phyloP scores from a whole-genome alignment of 345 rosid genomes.

The Eucalyptus polyanthemos region DNA sequence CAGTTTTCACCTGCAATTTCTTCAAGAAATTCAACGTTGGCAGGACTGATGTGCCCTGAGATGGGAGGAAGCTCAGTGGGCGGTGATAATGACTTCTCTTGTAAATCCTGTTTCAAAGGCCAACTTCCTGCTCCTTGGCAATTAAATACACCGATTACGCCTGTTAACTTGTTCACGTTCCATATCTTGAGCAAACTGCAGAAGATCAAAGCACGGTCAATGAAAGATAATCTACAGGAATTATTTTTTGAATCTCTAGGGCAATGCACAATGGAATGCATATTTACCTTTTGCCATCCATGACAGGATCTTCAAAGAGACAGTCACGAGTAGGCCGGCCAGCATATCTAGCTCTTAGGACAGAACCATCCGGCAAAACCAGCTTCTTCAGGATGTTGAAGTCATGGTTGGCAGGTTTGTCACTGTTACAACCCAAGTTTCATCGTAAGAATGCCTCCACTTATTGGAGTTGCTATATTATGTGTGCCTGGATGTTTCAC shows the following conservation, averaged over 20 bases:
- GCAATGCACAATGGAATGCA: neutral
- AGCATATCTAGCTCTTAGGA: slow-evolving; percentile 46
- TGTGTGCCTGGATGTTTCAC: neutral
- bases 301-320: slow-evolving; percentile 46
- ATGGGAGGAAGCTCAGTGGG: neutral
- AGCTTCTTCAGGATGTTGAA: slow-evolving; percentile 40
- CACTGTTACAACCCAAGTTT: slow-evolving; percentile 12
- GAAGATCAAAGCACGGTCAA: neutral
- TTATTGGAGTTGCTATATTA: slow-evolving; percentile 11
- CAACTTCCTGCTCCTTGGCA: slow-evolving; percentile 66
- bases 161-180: slow-evolving; percentile 54
- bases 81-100: neutral
- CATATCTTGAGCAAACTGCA: slow-evolving; percentile 56
- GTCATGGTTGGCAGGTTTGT: slow-evolving; percentile 39
- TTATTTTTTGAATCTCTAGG: neutral
- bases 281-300: slow-evolving; percentile 49
- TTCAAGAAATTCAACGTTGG: slow-evolving; percentile 37
- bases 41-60: slow-evolving; percentile 23
- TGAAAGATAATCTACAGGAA: neutral
- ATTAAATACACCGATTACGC: slow-evolving; percentile 50
- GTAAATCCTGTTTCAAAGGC: slow-evolving; percentile 24
- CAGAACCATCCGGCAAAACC: slow-evolving; percentile 51
- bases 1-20: slow-evolving; percentile 31
- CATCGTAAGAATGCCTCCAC: neutral
- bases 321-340: slow-evolving; percentile 69